A percentile compares a stretch with the other conserved stretches of the same genome.
These are phyloP conservation scores for Dryas drummondii DNA, from an alignment of 306 rosid genomes.

Conservation along the genomic window DNA sequence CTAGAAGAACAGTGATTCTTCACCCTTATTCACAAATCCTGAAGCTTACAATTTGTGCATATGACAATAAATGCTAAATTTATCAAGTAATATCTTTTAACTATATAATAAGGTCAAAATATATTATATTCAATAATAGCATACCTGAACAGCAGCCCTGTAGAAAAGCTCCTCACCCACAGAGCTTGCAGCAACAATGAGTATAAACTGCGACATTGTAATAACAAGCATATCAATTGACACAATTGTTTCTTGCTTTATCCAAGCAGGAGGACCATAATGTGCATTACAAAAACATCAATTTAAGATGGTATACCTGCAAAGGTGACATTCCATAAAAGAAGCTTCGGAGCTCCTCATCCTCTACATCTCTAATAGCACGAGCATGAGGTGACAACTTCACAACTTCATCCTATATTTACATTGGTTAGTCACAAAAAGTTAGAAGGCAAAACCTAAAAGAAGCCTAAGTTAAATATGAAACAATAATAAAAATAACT, in stretches of 20 bases:
- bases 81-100: not conserved
- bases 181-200: constrained; percentile 95
- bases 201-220: constrained; percentile 59
- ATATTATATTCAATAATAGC: constrained; percentile 9
- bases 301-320: constrained; percentile 57
- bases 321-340: constrained; percentile 98
- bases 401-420: constrained; percentile 85
- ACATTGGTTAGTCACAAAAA: not conserved
- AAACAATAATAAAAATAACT: constrained; percentile 1
- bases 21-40: not conserved
- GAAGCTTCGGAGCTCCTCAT: constrained; percentile 91
- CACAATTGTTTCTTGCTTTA: constrained; percentile 19
- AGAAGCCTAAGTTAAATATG: constrained; percentile 7
- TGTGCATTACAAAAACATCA: constrained; percentile 13
- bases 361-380: constrained; percentile 97
- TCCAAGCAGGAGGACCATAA: constrained; percentile 18
- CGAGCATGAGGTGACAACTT: constrained; percentile 95
- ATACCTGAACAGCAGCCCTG: constrained; percentile 97
- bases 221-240: not conserved
- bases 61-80: not conserved
- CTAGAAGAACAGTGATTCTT: not conserved
- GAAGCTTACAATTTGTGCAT: not conserved
- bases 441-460: constrained; percentile 8
- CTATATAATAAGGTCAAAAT: not conserved
- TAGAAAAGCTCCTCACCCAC: constrained; percentile 99